Evolutionary conservation across 495 filamentous ascomycete species (phyloP), one percentile per base, ranked within the genome.

Genomic region (Recurvomyces mirabilis): DNA sequence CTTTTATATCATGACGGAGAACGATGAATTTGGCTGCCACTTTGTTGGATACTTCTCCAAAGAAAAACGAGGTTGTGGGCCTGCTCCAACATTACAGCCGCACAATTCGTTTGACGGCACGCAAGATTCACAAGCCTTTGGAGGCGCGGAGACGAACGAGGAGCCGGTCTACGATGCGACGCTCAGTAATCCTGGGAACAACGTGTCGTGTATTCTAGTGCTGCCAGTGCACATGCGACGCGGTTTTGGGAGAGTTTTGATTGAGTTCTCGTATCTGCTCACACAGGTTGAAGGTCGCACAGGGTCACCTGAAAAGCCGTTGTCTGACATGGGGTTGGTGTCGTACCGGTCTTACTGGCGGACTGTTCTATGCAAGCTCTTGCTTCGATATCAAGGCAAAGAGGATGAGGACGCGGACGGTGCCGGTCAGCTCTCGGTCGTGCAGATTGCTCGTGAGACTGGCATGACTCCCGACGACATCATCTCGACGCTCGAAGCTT

Each of bases 31-130:
- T 26, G 91, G 91, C 15, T 95, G 87, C 57, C 91, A 96, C 61
- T 95, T 98, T 56, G 93, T 98, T 32, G 91, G 91, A 14, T 98
- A 98, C 59, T 98, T 98, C 57, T 96, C 93, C 43, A 98, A 98
- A 66, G 91, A 98, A 60, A 98, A 98, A 65, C 76, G 91, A n/a
- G 46, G 51, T 2, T 46, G 40, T 32, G 51, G 46, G 1, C 40
- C 41, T 5, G 36, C 41, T 13, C 44, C 50, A 6, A 35, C 41
- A 0, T 20, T 30, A 19, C 25, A 45, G 18, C 12, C 35, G 5
- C 30, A 46, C 19, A 40, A n/a, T 33, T 32, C 37, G 1, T 39
- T 38, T 24, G 41, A 43, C 30, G 47, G 40, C 13, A 30, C 4
- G 5, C 83, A 82, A 3, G 89, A 84, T 60, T 88, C 84, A 33